Evolutionary conservation across 257 asterid species (phyloP).

Genomic region (Jasminum sambac): DNA sequence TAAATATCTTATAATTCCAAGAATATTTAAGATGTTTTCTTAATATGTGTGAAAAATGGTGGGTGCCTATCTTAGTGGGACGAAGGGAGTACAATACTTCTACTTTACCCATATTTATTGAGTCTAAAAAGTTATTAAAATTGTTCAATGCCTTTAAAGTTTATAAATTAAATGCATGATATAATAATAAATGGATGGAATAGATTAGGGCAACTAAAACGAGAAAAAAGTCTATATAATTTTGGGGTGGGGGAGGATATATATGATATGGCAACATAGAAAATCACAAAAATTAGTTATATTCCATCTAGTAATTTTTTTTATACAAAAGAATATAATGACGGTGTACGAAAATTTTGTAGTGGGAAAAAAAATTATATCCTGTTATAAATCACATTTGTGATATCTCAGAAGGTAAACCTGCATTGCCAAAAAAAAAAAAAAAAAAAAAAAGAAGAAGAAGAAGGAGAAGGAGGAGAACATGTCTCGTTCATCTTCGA

Average conservation of each 20-base stretch:
- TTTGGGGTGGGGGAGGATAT: neutral
- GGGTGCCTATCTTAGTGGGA: too few species aligned
- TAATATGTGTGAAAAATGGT: too few species aligned
- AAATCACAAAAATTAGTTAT: neutral
- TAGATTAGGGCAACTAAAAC: too few species aligned
- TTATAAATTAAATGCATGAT: too few species aligned
- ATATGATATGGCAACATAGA: neutral
- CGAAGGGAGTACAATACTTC: too few species aligned
- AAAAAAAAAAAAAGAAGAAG: conserved; percentile 9
- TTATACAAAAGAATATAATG: conserved; percentile 1
- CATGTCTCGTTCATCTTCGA: conserved; percentile 30
- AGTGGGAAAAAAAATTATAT: neutral
- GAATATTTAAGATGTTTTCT: too few species aligned
- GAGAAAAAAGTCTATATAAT: too few species aligned
- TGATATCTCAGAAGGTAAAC: neutral
- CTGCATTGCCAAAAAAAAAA: neutral
- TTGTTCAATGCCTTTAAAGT: too few species aligned
- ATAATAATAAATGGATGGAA: too few species aligned
- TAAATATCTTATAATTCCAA: too few species aligned
- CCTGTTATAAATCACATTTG: neutral
- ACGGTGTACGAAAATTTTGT: neutral
- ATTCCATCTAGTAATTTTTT: neutral
- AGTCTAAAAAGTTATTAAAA: too few species aligned
- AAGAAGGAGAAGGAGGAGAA: conserved; percentile 15
- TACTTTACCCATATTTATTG: too few species aligned